Evolutionary conservation across 495 filamentous ascomycete genomes (phyloP).

Genomic region (Talaromyces proteolyticus): DNA sequence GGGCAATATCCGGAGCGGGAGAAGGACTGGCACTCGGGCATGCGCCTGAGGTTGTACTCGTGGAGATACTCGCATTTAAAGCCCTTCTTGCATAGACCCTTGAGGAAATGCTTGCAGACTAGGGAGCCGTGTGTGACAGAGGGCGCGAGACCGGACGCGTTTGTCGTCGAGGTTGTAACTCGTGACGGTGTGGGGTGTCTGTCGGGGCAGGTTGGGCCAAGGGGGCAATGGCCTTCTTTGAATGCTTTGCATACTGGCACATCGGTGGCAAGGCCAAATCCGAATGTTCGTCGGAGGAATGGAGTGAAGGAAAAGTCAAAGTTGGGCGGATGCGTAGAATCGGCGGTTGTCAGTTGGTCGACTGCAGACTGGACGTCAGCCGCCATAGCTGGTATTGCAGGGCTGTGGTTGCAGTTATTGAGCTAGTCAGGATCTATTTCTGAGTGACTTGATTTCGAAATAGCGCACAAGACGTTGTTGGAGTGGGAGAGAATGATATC

Average conservation of each 20-base stretch:
- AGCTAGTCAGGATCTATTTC: too few species aligned
- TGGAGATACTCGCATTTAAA: slow-evolving; percentile 93
- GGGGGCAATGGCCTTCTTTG: slow-evolving; percentile 71
- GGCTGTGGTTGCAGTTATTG: background rate
- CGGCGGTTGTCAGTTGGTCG: slow-evolving; percentile 27
- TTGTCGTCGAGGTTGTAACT: slow-evolving; percentile 42
- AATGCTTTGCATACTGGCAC: slow-evolving; percentile 78
- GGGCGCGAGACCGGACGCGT: slow-evolving; percentile 46
- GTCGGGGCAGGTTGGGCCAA: slow-evolving; percentile 70
- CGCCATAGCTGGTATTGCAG: slow-evolving; percentile 23
- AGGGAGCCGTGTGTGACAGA: slow-evolving; percentile 54
- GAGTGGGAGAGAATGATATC: background rate
- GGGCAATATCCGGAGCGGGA: slow-evolving; percentile 86
- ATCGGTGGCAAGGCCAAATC: slow-evolving; percentile 68
- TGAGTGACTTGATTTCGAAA: too few species aligned
- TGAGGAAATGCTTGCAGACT: slow-evolving; percentile 98
- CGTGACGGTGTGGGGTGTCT: slow-evolving; percentile 45
- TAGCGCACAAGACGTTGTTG: background rate
- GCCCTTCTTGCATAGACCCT: slow-evolving; percentile 96
- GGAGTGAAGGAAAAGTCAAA: slow-evolving; percentile 70
- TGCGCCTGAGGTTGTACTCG: slow-evolving; percentile 95
- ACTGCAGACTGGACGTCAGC: slow-evolving; percentile 30
- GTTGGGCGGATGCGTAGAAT: slow-evolving; percentile 35
- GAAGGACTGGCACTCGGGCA: slow-evolving; percentile 95
- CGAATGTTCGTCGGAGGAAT: slow-evolving; percentile 67